phyloP scores from a whole-genome alignment of 2,329 filamentous ascomycete species.

The Paraphoma chrysanthemicola region DNA sequence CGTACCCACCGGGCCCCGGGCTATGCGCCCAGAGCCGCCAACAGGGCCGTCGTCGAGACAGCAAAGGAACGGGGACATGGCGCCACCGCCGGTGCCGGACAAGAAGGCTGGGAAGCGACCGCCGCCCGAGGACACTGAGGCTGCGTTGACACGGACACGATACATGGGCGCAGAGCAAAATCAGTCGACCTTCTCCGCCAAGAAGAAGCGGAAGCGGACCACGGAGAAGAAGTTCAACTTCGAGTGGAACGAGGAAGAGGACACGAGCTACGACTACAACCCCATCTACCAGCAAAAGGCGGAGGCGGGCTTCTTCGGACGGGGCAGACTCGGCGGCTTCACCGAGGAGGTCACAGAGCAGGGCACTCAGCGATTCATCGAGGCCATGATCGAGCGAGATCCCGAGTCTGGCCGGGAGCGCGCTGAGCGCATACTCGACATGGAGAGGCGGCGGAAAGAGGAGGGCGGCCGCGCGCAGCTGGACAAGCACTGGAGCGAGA shows the following conservation, averaged over 20 bases:
- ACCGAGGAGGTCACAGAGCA: constrained; percentile 63
- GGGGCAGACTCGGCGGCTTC: constrained; percentile 72
- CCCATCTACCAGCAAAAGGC: constrained; percentile 75
- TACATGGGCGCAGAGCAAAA: constrained; percentile 94
- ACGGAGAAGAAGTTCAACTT: constrained; percentile 99
- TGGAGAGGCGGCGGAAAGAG: constrained; percentile 79
- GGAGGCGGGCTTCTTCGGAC: constrained; percentile 73
- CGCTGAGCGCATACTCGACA: constrained; percentile 81
- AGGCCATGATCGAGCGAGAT: constrained; percentile 77
- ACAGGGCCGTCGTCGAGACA: constrained; percentile 61
- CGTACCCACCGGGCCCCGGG: constrained; percentile 75
- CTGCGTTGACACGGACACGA: constrained; percentile 74
- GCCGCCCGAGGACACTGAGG: constrained; percentile 69
- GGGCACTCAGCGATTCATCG: constrained; percentile 64
- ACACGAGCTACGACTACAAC: constrained; percentile 85
- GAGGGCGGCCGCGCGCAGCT: constrained; percentile 74
- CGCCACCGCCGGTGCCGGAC: constrained; percentile 56
- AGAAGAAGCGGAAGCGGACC: constrained; percentile 92
- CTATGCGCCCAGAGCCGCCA: constrained; percentile 64
- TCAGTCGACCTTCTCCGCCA: constrained; percentile 86
- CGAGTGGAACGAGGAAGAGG: constrained; percentile 94
- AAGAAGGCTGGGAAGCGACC: constrained; percentile 38
- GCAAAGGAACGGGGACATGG: constrained; percentile 58
- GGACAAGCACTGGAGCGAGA: constrained; percentile 96
- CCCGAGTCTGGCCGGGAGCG: constrained; percentile 76